Evolutionary conservation across 176 grass and related monocot genomes (phyloP), one percentile per base, ranked within the genome.

Genomic region (Zea luxurians): DNA sequence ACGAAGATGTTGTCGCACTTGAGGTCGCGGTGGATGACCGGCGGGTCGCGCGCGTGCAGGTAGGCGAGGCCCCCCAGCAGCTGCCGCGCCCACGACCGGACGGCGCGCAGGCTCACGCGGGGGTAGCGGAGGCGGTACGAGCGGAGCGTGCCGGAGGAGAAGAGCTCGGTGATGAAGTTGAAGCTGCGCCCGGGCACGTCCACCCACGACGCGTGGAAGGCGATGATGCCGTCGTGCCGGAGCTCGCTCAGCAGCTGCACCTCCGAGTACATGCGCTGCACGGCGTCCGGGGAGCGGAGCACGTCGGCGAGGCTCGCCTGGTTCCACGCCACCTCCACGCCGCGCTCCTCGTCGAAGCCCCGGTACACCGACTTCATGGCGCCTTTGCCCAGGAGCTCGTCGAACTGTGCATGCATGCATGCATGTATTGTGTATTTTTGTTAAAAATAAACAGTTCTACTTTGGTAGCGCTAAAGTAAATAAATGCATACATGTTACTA

Each of bases 91-190:
- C 96, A 99, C 1, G 15, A 85, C 10, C 82, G 79, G 60, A 99
- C 80, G 13, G 96, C 92, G 55, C 80, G 88, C 66, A 92, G 78
- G 77, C 70, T 48, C 0, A 95, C 92, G 61, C 83, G 83, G 0
- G 81, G 90, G 80, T 99, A 95, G 6, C 85, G 83, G 65, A 75
- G 79, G 34, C 67, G 87, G 46, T 87, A 99, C 67, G 89, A 79
- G 27, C 92, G 87, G 8, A 99, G 91, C 11, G 96, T 95, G 62
- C 96, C 92, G 17, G 96, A 95, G 78, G 96, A 92, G 83, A 99
- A 95, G 92, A 99, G 89, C 86, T 99, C 96, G 1, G 92, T 99
- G 80, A 99, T 89, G 87, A 99, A 99, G 86, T 99, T 99, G 85
- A 99, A 93, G 70, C 74, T 91, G 34, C 85, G 73, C 15, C 68